Conservation (phyloP, 192 early-diverging fungal genomes). For the Entophlyctis luteolus region DNA sequence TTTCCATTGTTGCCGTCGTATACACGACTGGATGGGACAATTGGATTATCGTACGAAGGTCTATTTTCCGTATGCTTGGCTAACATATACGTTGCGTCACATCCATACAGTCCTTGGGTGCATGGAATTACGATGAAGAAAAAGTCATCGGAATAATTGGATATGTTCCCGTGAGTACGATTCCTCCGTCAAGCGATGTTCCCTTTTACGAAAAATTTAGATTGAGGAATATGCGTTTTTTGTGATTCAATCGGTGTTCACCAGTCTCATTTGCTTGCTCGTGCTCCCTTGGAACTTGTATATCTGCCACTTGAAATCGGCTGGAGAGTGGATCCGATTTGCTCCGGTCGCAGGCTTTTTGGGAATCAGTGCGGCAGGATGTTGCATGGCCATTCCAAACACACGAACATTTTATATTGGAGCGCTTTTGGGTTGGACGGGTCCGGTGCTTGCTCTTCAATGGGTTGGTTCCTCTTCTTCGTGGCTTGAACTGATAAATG, state of each 20-base stretch:
- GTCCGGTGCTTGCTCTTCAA: slow-evolving; percentile 45
- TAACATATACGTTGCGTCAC: background rate
- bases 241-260: slow-evolving; percentile 51
- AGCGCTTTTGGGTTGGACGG: slow-evolving; percentile 44
- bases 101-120: slow-evolving; percentile 18
- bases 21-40: slow-evolving; percentile 59
- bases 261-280: slow-evolving; percentile 14
- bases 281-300: slow-evolving; percentile 15
- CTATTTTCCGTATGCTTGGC: background rate
- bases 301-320: slow-evolving; percentile 6
- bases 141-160: slow-evolving; percentile 52
- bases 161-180: slow-evolving; percentile 41
- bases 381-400: slow-evolving; percentile 31
- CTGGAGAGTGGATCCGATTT: background rate
- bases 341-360: background rate
- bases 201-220: background rate
- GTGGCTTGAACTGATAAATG: background rate
- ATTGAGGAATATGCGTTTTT: slow-evolving; percentile 61
- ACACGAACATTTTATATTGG: slow-evolving; percentile 43
- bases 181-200: background rate
- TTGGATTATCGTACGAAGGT: slow-evolving; percentile 42
- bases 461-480: slow-evolving; percentile 31
- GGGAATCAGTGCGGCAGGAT: background rate
- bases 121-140: slow-evolving; percentile 46
- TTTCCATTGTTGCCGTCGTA: slow-evolving; percentile 33